Base-by-base conservation (phyloP, 148 eudicot genomes). In the Gaultheria prostrata region DNA sequence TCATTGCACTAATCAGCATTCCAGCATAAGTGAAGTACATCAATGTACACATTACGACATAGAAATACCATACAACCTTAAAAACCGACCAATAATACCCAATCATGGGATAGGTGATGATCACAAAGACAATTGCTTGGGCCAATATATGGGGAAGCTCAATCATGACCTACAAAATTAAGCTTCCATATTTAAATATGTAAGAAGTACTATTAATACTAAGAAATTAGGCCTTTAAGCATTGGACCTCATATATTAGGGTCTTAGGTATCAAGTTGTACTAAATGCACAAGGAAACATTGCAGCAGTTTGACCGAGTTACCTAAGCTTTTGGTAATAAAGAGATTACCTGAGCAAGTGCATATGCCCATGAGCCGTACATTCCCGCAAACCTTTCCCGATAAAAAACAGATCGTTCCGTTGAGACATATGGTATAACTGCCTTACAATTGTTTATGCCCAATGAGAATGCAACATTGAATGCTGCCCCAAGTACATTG, bases 331-430 rank as follows among this genome's bases (percentile, higher is more conserved):
- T 50, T 9, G 13, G 12, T 50, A 50, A 65, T 65, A 10, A 28
- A 65, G 15, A 65, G 33, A 65, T 65, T 65, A 65, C 71, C 71
- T 65, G 71, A 26, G 71, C 71, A 65, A 65, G 71, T 65, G 71
- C 71, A 26, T 65, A 65, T 24, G 71, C 71, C 71, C 71, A 65
- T 26, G 71, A 65, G 35, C 33, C 17, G 1, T 65, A 65, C 71
- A 65, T 65, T 28, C 71, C 71, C 11, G 71, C 71, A 26, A 65
- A 65, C 17, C 71, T 65, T 65, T 65, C 71, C 71, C 35, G 71
- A 30, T 65, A 65, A 65, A 65, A 65, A 26, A 65, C 71, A 12
- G 71, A 30, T 32, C 71, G 71, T 65, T 65, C 33, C 11, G 17
- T 24, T 65, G 71, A 24, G 71, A 65, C 33, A 12, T 26, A 28